Evolutionary conservation across 192 early-diverging fungal genomes (phyloP).

Genomic region (Radiomyces spectabilis): DNA sequence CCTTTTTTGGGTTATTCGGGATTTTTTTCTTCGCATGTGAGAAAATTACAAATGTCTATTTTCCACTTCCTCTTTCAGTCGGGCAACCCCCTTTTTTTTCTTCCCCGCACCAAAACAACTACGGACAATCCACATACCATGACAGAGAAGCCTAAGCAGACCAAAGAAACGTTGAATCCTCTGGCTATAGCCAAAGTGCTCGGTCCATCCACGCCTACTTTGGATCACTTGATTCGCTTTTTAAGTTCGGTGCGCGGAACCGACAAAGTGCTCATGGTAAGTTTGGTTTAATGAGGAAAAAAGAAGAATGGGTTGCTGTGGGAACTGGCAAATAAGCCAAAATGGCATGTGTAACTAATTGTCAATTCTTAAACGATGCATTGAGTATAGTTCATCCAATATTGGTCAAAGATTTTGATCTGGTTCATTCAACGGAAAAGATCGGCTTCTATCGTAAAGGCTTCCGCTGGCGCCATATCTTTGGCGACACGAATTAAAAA

Average conservation of each 20-base stretch:
- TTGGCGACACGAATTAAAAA: slow-evolving; percentile 68
- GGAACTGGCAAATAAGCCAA: background rate
- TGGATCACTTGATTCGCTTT: slow-evolving; percentile 61
- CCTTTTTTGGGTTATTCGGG: too few relatives aligned
- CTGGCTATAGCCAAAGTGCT: slow-evolving; percentile 47
- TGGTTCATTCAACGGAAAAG: slow-evolving; percentile 52
- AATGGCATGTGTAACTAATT: too few relatives aligned
- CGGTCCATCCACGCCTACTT: slow-evolving; percentile 48
- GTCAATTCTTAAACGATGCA: too few relatives aligned
- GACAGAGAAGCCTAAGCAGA: too few relatives aligned
- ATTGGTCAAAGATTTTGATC: slow-evolving; percentile 84
- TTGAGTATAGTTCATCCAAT: slow-evolving; percentile 88
- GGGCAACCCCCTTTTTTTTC: too few relatives aligned
- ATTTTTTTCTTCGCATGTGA: too few relatives aligned
- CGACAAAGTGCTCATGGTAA: slow-evolving; percentile 66
- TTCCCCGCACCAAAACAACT: too few relatives aligned
- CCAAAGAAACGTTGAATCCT: slow-evolving; percentile 15
- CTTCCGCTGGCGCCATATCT: slow-evolving; percentile 26
- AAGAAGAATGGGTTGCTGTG: background rate
- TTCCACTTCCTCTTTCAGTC: too few relatives aligned
- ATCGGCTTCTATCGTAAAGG: slow-evolving; percentile 31
- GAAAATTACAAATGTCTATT: too few relatives aligned
- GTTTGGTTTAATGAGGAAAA: background rate
- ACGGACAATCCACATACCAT: too few relatives aligned
- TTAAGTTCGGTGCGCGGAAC: slow-evolving; percentile 52